Conservation (phyloP, 169 alveolate species). For the Plasmodium relictum region DNA sequence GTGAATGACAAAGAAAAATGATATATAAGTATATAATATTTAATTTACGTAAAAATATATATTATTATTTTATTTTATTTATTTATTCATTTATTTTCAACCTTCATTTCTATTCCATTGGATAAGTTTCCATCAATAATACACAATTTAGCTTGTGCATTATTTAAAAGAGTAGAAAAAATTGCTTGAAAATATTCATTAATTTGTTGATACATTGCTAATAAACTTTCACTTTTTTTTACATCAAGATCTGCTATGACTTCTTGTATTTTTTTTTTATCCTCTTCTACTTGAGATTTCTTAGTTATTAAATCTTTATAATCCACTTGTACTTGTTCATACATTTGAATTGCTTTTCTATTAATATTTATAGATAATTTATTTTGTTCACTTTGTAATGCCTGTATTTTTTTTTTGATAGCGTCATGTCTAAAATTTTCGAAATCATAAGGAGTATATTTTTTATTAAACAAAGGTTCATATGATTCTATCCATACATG, state of each 20-base stretch:
- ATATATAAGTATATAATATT: not conserved
- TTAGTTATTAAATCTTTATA: conserved; percentile 91
- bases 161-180: conserved; percentile 94
- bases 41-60: not conserved
- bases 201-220: conserved; percentile 91
- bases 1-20: not conserved
- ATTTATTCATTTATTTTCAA: conserved; percentile 10
- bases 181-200: conserved; percentile 94
- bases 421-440: conserved; percentile 82
- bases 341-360: conserved; percentile 94
- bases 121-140: conserved; percentile 86
- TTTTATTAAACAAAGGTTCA: conserved; percentile 81
- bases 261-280: conserved; percentile 92
- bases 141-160: conserved; percentile 94
- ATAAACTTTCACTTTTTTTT: conserved; percentile 92
- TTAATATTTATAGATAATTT: conserved; percentile 92
- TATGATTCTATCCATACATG: conserved; percentile 81
- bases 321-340: conserved; percentile 94
- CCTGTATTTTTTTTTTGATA: conserved; percentile 85
- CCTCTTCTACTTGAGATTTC: conserved; percentile 91
- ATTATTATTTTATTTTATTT: not conserved
- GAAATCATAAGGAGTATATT: conserved; percentile 83
- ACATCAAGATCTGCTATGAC: conserved; percentile 95
- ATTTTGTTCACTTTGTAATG: conserved; percentile 88
- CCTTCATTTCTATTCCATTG: conserved; percentile 90